Conservation (phyloP, 257 asterid genomes). For the Plantago ovata region DNA sequence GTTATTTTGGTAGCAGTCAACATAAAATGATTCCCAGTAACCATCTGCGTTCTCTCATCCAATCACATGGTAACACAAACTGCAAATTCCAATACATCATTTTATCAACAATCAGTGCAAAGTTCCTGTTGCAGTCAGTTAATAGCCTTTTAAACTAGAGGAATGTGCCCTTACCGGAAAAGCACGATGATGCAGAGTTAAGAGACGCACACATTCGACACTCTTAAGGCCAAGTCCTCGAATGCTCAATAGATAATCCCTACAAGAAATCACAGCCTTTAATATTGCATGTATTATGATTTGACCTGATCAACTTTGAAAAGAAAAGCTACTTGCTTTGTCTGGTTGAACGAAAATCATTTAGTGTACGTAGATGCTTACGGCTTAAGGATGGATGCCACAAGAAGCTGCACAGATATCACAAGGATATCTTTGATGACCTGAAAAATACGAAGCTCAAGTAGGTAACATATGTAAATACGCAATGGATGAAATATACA, state of each 20-base stretch:
- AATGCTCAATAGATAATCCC: conserved; percentile 88
- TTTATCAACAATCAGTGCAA: conserved; percentile 28
- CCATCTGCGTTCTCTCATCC: too few species aligned
- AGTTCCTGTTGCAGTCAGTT: conserved; percentile 11
- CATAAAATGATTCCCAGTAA: too few species aligned
- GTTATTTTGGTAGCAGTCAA: too few species aligned
- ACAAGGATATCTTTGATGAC: too few species aligned
- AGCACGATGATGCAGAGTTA: conserved; percentile 88
- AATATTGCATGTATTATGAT: background rate
- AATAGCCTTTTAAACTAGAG: conserved; percentile 15
- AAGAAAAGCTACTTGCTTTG: conserved; percentile 58
- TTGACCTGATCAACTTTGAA: conserved; percentile 7
- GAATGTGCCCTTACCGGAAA: conserved; percentile 70
- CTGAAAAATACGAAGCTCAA: too few species aligned
- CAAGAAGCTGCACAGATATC: too few species aligned
- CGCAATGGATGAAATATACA: too few species aligned
- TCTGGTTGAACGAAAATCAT: conserved; percentile 82
- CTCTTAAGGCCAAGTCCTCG: conserved; percentile 89
- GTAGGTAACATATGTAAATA: too few species aligned
- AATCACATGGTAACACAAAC: too few species aligned
- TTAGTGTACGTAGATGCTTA: too few species aligned
- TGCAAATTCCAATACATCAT: too few species aligned
- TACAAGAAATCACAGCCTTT: conserved; percentile 29
- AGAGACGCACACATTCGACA: conserved; percentile 89
- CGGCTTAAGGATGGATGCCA: too few species aligned